Base-by-base conservation (phyloP, 768 basidiomycete species). In the Podaxis sp. region DNA sequence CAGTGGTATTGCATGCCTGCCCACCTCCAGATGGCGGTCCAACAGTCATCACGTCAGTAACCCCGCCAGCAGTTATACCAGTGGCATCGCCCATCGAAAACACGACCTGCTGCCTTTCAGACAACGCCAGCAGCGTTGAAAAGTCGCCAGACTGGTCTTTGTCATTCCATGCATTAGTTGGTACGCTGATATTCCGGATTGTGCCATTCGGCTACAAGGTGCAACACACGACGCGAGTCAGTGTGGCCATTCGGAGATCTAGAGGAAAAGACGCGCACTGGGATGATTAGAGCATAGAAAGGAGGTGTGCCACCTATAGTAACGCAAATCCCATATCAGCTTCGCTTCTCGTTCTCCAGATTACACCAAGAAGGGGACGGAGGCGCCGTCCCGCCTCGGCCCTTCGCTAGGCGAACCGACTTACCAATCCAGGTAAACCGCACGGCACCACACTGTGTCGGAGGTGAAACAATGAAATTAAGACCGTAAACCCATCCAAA, bases 41-140 rank as follows among this genome's bases (percentile, higher is more conserved):
- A 9, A 74, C 69, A 4, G 66, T 70, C 57, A 69, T 52, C 22
- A 71, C 19, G 15, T 52, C 54, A 2, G 71, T 62, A 22, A 70
- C 66, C 17, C 72, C 71, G 17, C 72, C 72, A 22, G 72, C 64
- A 13, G 69, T 69, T 37, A 65, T 57, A 9, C 69, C 73, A 4
- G 68, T 69, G 8, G 72, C 69, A 43, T 74, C 73, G 7, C 70
- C 71, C 69, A 74, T 71, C 50, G 66, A 63, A 36, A 74, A 66
- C 56, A 72, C 50, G 13, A 72, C 57, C 12, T 54, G 57, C 25
- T 64, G 27, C n/a, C 57, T 54, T 36, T 64, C 57, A 6, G 38
- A 1, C 15, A 72, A 57, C 2, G 55, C n/a, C 2, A 72, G 54
- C 22, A 51, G 62, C 11, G 67, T 66, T 7, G 66, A 63, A 53